These are phyloP conservation scores for Phytophthora uliginosa DNA, from an alignment of 352 stramenopile species.

Conservation along the genomic window DNA sequence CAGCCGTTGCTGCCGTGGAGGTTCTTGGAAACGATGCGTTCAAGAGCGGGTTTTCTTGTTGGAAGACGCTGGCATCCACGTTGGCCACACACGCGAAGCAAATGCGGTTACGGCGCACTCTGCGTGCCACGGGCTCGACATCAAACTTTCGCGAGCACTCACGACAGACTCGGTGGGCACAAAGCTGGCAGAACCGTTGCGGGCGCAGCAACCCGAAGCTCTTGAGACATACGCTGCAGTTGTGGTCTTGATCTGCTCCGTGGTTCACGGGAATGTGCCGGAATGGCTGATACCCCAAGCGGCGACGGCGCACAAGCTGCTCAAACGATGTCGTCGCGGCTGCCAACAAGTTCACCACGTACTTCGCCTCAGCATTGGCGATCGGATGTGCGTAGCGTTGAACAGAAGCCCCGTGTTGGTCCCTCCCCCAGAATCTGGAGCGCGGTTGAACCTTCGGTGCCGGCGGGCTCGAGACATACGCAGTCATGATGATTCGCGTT, in stretches of 20 bases:
- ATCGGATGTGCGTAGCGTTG: conserved; percentile 11
- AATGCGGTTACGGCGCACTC: conserved; percentile 65
- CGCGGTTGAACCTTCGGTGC: neutral
- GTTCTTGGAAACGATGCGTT: conserved; percentile 25
- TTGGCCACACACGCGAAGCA: conserved; percentile 71
- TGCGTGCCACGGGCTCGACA: conserved; percentile 58
- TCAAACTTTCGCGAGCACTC: conserved; percentile 78
- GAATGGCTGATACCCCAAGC: conserved; percentile 66
- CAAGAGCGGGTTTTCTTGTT: conserved; percentile 41
- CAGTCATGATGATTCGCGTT: conserved; percentile 69
- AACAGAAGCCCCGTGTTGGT: conserved; percentile 2
- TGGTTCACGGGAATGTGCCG: conserved; percentile 45
- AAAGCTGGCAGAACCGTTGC: conserved; percentile 76
- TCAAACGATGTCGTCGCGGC: conserved; percentile 63
- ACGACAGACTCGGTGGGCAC: conserved; percentile 66
- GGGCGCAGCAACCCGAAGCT: conserved; percentile 65
- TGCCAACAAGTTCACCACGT: conserved; percentile 62
- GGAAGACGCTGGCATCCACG: conserved; percentile 58
- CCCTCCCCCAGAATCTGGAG: conserved; percentile 31
- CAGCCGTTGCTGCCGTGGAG: conserved; percentile 15
- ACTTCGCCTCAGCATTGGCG: conserved; percentile 53
- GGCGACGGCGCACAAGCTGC: conserved; percentile 62
- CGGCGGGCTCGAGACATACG: conserved; percentile 49
- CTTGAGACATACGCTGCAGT: conserved; percentile 60
- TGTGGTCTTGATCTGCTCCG: conserved; percentile 32